A percentile compares a stretch with the other conserved stretches of the same genome.
Evolutionary conservation across 108 stramenopile genomes (phyloP).

Genomic region (Nannochloropsis granulata): DNA sequence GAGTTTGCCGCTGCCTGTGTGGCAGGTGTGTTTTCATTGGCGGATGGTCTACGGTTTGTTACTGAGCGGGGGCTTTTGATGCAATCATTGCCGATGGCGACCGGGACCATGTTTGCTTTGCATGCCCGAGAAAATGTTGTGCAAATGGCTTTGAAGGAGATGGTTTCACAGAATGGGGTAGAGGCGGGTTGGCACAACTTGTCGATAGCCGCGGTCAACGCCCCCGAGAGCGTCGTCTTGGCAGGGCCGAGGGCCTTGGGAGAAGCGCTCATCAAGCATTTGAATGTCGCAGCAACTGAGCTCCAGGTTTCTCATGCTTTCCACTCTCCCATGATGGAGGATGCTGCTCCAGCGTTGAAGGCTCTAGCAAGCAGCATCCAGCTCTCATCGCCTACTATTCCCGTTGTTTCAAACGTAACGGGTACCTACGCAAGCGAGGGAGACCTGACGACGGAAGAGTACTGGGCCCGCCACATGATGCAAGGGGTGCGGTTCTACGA

Average conservation of each 20-base stretch:
- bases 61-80: neutral
- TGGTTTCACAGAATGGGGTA: neutral
- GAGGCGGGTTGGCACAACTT: neutral
- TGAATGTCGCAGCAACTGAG: neutral
- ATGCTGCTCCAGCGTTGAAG: slow-evolving; percentile 9
- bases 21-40: slow-evolving; percentile 18
- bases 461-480: slow-evolving; percentile 27
- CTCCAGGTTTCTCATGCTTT: slow-evolving; percentile 22
- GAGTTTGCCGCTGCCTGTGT: slow-evolving; percentile 33
- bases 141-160: neutral
- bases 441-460: slow-evolving; percentile 14
- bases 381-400: slow-evolving; percentile 1
- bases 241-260: slow-evolving; percentile 5
- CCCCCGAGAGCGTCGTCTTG: slow-evolving; percentile 4
- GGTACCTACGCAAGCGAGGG: slow-evolving; percentile 2
- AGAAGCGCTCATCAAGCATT: neutral
- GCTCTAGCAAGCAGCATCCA: slow-evolving; percentile 1
- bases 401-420: slow-evolving; percentile 19
- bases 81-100: neutral
- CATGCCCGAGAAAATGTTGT: neutral
- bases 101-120: neutral
- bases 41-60: neutral
- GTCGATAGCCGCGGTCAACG: slow-evolving; percentile 15
- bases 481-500: slow-evolving; percentile 18
- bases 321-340: slow-evolving; percentile 29